Conservation (phyloP, 371 early-diverging fungal species). For the Lichtheimia ornata region DNA sequence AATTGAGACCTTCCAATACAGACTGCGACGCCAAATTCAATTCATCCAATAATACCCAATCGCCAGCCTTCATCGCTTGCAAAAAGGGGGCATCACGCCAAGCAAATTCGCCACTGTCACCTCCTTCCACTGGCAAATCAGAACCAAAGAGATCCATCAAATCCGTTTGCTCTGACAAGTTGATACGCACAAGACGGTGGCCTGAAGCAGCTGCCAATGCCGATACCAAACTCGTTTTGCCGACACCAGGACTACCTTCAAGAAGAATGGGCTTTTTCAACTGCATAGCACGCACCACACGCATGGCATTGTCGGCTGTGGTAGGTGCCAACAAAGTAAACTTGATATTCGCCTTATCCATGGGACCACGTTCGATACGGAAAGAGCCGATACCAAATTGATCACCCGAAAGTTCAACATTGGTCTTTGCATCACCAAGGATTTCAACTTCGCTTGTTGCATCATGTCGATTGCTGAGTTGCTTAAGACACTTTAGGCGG, state of each 20-base stretch:
- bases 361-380: slow-evolving; percentile 67
- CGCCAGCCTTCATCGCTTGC: slow-evolving; percentile 93
- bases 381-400: slow-evolving; percentile 80
- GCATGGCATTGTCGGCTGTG: slow-evolving; percentile 83
- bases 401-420: slow-evolving; percentile 37
- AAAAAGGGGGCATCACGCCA: slow-evolving; percentile 98
- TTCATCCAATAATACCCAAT: slow-evolving; percentile 99
- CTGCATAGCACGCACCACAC: slow-evolving; percentile 96
- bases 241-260: slow-evolving; percentile 97
- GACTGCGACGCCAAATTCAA: slow-evolving; percentile 99
- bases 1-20: slow-evolving; percentile 99
- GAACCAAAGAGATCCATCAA: slow-evolving; percentile 99
- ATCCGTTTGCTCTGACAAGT: slow-evolving; percentile 99
- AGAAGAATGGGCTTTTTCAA: slow-evolving; percentile 93
- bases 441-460: slow-evolving; percentile 43
- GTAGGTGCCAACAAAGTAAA: slow-evolving; percentile 92
- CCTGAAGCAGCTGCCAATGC: slow-evolving; percentile 85
- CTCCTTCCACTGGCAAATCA: slow-evolving; percentile 94
- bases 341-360: slow-evolving; percentile 50
- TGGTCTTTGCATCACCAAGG: slow-evolving; percentile 45
- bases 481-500: slow-evolving; percentile 55
- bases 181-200: slow-evolving; percentile 92
- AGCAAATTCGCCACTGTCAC: slow-evolving; percentile 85
- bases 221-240: slow-evolving; percentile 96
- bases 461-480: slow-evolving; percentile 33